Conservation (phyloP, 805 yeast species). For the Yueomyces sinensis region DNA sequence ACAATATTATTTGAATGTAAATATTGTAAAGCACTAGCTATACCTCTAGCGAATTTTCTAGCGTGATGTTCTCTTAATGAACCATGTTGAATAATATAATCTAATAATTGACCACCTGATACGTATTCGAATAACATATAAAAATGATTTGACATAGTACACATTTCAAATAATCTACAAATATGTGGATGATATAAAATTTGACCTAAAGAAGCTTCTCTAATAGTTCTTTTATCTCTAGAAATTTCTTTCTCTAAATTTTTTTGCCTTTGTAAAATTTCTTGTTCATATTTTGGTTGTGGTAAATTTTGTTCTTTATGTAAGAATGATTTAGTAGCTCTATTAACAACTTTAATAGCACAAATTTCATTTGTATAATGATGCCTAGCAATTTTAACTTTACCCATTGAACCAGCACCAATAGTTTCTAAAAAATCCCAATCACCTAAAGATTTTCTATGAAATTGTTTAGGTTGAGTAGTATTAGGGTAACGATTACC, state of each 20-base stretch:
- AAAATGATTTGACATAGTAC: constrained; percentile 92
- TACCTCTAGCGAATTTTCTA: constrained; percentile 86
- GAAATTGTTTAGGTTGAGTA: constrained; percentile 32
- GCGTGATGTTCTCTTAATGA: constrained; percentile 89
- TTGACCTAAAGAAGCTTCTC: constrained; percentile 92
- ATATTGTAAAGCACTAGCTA: constrained; percentile 86
- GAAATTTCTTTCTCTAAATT: constrained; percentile 74
- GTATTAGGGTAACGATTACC: constrained; percentile 1
- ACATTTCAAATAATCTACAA: constrained; percentile 84
- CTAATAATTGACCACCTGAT: constrained; percentile 95
- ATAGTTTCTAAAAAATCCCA: constrained; percentile 93
- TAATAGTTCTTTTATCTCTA: constrained; percentile 79
- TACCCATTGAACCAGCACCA: constrained; percentile 99
- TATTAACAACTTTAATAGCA: constrained; percentile 85
- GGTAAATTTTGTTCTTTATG: constrained; percentile 59
- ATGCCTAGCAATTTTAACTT: constrained; percentile 87
- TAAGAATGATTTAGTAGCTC: constrained; percentile 69
- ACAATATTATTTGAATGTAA: constrained; percentile 91
- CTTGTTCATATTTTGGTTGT: constrained; percentile 47
- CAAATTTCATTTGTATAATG: constrained; percentile 69
- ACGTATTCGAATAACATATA: constrained; percentile 95
- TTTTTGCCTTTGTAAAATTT: constrained; percentile 46
- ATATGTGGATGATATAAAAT: constrained; percentile 85
- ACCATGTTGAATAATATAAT: constrained; percentile 94
- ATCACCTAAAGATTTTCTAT: constrained; percentile 84